These are phyloP conservation scores for Pharnaceum exiguum DNA, from an alignment of 148 eudicot genomes.

Conservation along the genomic window DNA sequence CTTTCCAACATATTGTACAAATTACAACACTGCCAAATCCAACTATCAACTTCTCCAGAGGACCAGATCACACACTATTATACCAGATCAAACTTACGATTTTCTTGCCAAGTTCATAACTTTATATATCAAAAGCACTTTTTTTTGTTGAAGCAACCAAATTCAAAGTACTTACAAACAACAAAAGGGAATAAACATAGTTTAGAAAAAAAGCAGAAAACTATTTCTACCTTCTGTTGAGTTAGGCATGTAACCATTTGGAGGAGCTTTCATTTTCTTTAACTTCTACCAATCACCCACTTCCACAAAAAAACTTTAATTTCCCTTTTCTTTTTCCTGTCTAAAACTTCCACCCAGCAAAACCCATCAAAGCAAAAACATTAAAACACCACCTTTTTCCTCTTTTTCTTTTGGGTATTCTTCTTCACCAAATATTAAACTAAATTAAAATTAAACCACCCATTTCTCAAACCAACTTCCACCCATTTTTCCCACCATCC, in stretches of 20 bases:
- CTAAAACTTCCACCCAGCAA: neutral
- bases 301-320: neutral
- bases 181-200: slow-evolving; percentile 1
- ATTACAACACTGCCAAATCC: neutral
- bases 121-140: too few relatives aligned
- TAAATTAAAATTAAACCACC: neutral
- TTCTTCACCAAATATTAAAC: neutral
- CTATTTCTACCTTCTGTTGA: slow-evolving; percentile 47
- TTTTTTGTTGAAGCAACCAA: neutral
- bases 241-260: slow-evolving; percentile 59
- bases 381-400: too few relatives aligned
- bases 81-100: too few relatives aligned
- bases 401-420: too few relatives aligned
- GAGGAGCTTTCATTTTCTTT: slow-evolving; percentile 65
- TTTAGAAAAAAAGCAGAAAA: neutral
- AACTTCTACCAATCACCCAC: neutral
- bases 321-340: neutral
- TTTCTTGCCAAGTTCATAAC: too few relatives aligned
- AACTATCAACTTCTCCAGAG: slow-evolving; percentile 25
- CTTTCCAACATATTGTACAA: neutral
- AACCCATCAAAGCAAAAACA: too few relatives aligned
- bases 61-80: too few relatives aligned
- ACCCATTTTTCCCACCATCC: neutral
- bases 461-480: neutral
- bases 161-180: neutral